A percentile compares a stretch with the other conserved stretches of the same genome.
phyloP scores from a whole-genome alignment of 2,329 filamentous ascomycete species.

The Talaromyces piceae region DNA sequence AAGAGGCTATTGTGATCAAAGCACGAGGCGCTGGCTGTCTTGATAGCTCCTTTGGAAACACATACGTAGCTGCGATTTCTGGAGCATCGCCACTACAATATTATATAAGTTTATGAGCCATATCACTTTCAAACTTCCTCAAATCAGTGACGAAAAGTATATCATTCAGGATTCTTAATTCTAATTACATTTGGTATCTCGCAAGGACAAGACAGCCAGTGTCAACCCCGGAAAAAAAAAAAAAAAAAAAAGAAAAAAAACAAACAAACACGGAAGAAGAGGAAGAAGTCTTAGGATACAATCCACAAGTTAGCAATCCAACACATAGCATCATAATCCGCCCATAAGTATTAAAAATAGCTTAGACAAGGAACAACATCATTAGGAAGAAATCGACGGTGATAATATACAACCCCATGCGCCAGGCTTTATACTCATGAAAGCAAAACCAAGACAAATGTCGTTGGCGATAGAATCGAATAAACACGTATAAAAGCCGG shows the following conservation, averaged over 20 bases:
- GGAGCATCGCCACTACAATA: too few relatives aligned
- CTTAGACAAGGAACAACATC: not conserved
- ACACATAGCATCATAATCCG: not conserved
- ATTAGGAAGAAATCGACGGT: not conserved
- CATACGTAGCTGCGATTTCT: too few relatives aligned
- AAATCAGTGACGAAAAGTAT: too few relatives aligned
- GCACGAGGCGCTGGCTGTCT: too few relatives aligned
- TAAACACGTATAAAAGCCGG: not conserved
- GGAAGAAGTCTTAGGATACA: not conserved
- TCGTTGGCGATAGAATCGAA: not conserved
- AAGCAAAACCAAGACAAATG: not conserved
- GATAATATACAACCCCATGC: not conserved
- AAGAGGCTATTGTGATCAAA: too few relatives aligned
- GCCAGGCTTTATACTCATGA: not conserved
- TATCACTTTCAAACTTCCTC: too few relatives aligned
- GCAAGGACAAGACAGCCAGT: not conserved
- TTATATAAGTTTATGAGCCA: too few relatives aligned
- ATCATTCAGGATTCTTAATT: not conserved
- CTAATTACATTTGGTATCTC: not conserved
- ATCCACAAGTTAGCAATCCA: not conserved
- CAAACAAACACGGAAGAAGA: not conserved
- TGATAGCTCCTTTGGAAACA: too few relatives aligned
- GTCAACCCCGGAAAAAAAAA: not conserved
- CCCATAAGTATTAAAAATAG: not conserved
- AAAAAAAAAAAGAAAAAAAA: not conserved